A percentile compares a stretch with the other conserved stretches of the same genome.
These are phyloP conservation scores for Pyrenochaeta sp. DNA, from an alignment of 2,329 filamentous ascomycete species.

Conservation along the genomic window DNA sequence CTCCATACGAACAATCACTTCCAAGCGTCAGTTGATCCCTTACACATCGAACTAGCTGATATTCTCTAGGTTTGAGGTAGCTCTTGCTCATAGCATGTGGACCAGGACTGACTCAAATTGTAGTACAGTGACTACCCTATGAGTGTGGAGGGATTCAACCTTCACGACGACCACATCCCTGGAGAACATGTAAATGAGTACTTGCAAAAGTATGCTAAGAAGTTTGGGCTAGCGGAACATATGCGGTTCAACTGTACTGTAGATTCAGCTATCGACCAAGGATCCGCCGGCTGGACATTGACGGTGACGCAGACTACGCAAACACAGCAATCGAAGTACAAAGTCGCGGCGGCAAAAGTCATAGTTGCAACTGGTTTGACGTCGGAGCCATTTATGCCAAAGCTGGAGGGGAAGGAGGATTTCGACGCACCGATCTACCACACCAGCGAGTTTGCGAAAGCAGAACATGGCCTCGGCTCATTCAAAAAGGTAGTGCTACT, in stretches of 20 bases:
- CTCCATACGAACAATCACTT: conserved; percentile 56
- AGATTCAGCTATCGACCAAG: conserved; percentile 54
- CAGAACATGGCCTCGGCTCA: conserved; percentile 46
- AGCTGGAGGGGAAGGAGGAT: conserved; percentile 57
- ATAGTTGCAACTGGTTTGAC: conserved; percentile 71
- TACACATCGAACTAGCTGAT: conserved; percentile 4
- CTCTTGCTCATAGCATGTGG: not conserved
- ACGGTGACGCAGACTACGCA: conserved; percentile 9
- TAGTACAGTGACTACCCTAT: conserved; percentile 51
- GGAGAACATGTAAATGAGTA: conserved; percentile 66
- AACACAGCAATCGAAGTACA: not conserved
- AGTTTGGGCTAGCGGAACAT: conserved; percentile 57
- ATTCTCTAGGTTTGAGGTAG: conserved; percentile 24
- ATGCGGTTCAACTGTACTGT: conserved; percentile 64
- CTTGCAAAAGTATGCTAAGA: conserved; percentile 55
- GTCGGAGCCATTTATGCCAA: conserved; percentile 65
- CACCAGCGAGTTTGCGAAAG: conserved; percentile 60
- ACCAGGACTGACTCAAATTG: not conserved
- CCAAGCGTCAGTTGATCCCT: conserved; percentile 38
- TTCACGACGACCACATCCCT: conserved; percentile 65
- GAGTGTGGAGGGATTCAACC: conserved; percentile 33
- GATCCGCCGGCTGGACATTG: conserved; percentile 32
- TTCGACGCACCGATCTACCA: conserved; percentile 67
- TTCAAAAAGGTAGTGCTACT: conserved; percentile 59
- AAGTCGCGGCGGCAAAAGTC: conserved; percentile 55